Conservation (phyloP, 805 yeast genomes). For the Wickerhamiella cacticola region DNA sequence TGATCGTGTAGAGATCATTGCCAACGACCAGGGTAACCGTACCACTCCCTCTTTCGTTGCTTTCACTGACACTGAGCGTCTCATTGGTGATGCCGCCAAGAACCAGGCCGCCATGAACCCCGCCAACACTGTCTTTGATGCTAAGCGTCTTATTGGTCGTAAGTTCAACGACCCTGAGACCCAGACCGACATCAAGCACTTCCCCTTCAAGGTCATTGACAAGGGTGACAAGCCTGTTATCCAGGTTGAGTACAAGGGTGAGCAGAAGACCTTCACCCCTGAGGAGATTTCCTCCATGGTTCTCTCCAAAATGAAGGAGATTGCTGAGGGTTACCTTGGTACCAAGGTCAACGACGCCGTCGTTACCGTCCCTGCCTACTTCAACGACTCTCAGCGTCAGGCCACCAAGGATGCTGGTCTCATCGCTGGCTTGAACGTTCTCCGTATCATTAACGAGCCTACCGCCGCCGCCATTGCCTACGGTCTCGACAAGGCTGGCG, state of each 20-base stretch:
- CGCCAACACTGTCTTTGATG: conserved; percentile 70
- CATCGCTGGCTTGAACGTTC: conserved; percentile 72
- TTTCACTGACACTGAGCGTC: conserved; percentile 82
- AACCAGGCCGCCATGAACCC: conserved; percentile 95
- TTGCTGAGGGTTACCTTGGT: conserved; percentile 74
- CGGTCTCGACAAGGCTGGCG: conserved; percentile 82
- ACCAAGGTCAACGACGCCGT: conserved; percentile 72
- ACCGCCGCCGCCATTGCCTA: conserved; percentile 97
- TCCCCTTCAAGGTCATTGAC: conserved; percentile 77
- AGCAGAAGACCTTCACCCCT: conserved; percentile 77
- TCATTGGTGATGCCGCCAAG: conserved; percentile 95
- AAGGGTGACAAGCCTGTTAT: conserved; percentile 69
- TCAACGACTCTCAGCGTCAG: conserved; percentile 82
- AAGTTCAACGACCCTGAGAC: conserved; percentile 72
- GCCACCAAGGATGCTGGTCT: conserved; percentile 86
- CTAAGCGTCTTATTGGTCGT: conserved; percentile 91
- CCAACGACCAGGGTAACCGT: conserved; percentile 98
- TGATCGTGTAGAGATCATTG: conserved; percentile 81
- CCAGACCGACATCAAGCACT: conserved; percentile 81
- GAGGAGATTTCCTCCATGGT: conserved; percentile 95
- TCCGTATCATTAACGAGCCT: conserved; percentile 80
- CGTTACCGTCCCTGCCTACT: conserved; percentile 78
- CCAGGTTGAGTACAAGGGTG: conserved; percentile 72
- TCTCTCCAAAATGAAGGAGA: conserved; percentile 75
- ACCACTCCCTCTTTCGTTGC: conserved; percentile 95